Conservation (phyloP, 768 basidiomycete genomes). For the Boletus tomentosulus region DNA sequence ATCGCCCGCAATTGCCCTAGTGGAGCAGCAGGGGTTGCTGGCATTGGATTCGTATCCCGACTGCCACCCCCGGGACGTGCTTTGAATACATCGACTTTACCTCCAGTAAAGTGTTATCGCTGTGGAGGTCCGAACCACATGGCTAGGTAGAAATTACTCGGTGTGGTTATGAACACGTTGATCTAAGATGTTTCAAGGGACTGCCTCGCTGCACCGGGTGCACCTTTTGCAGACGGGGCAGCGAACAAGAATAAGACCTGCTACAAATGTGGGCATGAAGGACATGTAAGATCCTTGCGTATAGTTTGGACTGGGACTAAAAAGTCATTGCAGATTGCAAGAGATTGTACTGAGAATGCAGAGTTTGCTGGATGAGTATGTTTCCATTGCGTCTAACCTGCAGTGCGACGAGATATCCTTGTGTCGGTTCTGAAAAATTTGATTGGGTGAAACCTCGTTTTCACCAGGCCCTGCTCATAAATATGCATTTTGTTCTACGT, state of each 20-base stretch:
- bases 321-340: constrained; percentile 46
- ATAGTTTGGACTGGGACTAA: constrained; percentile 4
- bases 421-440: constrained; percentile 17
- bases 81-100: constrained; percentile 71
- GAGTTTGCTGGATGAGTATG: constrained; percentile 46
- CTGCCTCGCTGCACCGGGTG: constrained; percentile 72
- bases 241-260: constrained; percentile 73
- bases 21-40: constrained; percentile 35
- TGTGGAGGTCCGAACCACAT: constrained; percentile 89
- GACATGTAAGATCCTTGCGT: constrained; percentile 58
- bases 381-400: background rate
- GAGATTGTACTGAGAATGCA: constrained; percentile 56
- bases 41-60: constrained; percentile 56
- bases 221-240: constrained; percentile 44
- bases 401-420: constrained; percentile 8
- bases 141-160: constrained; percentile 50
- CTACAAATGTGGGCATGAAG: constrained; percentile 85
- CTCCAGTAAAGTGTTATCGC: constrained; percentile 84
- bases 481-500: background rate
- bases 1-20: constrained; percentile 74
- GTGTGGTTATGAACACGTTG: constrained; percentile 2
- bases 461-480: constrained; percentile 3
- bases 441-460: constrained; percentile 13
- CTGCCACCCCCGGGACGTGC: constrained; percentile 70
- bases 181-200: constrained; percentile 46